phyloP scores from a whole-genome alignment of 202 grass and related monocot species.

The Carex arenaria region DNA sequence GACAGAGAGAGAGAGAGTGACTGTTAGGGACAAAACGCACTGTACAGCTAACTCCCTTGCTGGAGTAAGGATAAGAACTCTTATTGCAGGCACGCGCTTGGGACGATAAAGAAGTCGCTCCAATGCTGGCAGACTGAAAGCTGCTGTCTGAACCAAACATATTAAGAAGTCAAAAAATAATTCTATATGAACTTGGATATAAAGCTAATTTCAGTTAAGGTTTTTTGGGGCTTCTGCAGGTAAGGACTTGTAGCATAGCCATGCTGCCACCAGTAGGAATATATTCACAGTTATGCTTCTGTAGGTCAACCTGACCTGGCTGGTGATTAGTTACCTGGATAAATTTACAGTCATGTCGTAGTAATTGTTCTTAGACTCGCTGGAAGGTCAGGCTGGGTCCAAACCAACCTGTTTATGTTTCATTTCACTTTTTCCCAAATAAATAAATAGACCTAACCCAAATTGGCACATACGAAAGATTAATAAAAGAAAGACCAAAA shows the following conservation, averaged over 20 bases:
- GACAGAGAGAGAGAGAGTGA: slow-evolving; percentile 6
- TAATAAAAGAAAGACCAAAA: neutral
- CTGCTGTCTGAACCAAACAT: slow-evolving; percentile 72
- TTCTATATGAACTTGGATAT: neutral
- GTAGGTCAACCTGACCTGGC: neutral
- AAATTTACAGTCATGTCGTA: neutral
- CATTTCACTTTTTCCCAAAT: neutral
- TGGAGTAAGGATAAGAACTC: slow-evolving; percentile 96
- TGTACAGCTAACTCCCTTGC: slow-evolving; percentile 91
- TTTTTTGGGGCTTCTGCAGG: neutral
- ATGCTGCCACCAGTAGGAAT: neutral
- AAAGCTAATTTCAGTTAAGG: neutral
- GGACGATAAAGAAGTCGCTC: slow-evolving; percentile 89
- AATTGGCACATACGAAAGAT: neutral
- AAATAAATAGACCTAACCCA: neutral
- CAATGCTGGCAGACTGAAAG: slow-evolving; percentile 77
- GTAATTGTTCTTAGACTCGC: neutral
- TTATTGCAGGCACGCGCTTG: slow-evolving; percentile 80
- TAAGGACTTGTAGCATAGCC: neutral
- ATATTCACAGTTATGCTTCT: neutral
- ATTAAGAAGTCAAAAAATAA: slow-evolving; percentile 14
- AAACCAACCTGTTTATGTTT: neutral
- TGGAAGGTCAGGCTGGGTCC: neutral
- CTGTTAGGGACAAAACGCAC: slow-evolving; percentile 45
- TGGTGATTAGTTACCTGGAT: too few species aligned